A percentile compares a stretch with the other conserved stretches of the same genome.
These are phyloP conservation scores for Ophiostoma tasmaniense DNA, from an alignment of 2,329 filamentous ascomycete genomes.

Conservation along the genomic window DNA sequence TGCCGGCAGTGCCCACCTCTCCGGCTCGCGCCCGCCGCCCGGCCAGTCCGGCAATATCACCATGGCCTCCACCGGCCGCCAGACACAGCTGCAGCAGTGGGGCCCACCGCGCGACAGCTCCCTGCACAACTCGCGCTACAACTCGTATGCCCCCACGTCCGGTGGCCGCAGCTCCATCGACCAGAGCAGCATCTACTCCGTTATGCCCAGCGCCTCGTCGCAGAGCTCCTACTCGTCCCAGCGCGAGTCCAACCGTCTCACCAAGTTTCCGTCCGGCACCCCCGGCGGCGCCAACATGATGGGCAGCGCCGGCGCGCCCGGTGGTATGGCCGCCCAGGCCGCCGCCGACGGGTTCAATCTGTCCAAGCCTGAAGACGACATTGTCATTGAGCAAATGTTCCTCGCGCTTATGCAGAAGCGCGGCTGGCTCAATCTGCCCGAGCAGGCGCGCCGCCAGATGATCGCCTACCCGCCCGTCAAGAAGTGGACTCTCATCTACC, in stretches of 20 bases:
- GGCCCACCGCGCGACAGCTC: slow-evolving; percentile 49
- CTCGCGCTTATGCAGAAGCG: slow-evolving; percentile 92
- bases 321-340: slow-evolving; percentile 20
- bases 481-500: slow-evolving; percentile 96
- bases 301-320: not conserved
- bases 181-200: slow-evolving; percentile 47
- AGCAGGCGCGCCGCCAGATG: slow-evolving; percentile 93
- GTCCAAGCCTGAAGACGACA: slow-evolving; percentile 68
- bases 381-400: slow-evolving; percentile 84
- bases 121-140: slow-evolving; percentile 50
- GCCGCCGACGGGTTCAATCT: slow-evolving; percentile 49
- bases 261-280: slow-evolving; percentile 40
- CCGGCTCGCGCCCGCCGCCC: slow-evolving; percentile 53
- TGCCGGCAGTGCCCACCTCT: slow-evolving; percentile 43
- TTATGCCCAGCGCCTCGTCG: slow-evolving; percentile 47
- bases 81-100: slow-evolving; percentile 72
- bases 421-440: slow-evolving; percentile 93
- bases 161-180: slow-evolving; percentile 50
- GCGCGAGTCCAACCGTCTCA: slow-evolving; percentile 49
- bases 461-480: slow-evolving; percentile 86
- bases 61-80: slow-evolving; percentile 62
- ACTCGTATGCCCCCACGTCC: slow-evolving; percentile 52
- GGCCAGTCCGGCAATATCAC: slow-evolving; percentile 53
- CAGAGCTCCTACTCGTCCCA: slow-evolving; percentile 46
- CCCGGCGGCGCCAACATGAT: slow-evolving; percentile 1